Evolutionary conservation across 306 rosid genomes (phyloP).

Genomic region (Pyrus betulifolia): DNA sequence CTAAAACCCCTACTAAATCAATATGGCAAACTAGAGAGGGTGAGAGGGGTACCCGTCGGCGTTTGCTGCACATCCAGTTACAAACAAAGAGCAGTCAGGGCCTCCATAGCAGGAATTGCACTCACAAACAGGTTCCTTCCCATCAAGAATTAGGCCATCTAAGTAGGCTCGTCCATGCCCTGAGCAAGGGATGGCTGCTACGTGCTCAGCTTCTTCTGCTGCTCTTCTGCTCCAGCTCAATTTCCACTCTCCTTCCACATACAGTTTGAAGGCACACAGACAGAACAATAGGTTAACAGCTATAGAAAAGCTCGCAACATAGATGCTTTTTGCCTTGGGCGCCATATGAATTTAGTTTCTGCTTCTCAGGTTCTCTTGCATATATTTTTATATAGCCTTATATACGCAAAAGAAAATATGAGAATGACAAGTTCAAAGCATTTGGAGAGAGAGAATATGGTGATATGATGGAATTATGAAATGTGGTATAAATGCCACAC

Average conservation of each 20-base stretch:
- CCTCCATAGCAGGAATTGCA: constrained; percentile 46
- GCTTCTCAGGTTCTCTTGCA: background rate
- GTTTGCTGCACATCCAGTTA: constrained; percentile 24
- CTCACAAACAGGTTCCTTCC: constrained; percentile 32
- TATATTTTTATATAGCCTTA: background rate
- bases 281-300: constrained; percentile 8
- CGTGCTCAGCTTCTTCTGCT: constrained; percentile 35
- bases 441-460: too few species aligned
- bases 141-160: constrained; percentile 36
- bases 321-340: background rate
- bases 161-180: constrained; percentile 52
- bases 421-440: too few species aligned
- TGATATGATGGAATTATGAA: too few species aligned
- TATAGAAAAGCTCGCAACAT: constrained; percentile 1
- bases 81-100: constrained; percentile 23
- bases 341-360: background rate
- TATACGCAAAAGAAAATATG: too few species aligned
- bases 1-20: too few species aligned
- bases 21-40: background rate
- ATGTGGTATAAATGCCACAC: too few species aligned
- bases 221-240: constrained; percentile 34
- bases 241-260: background rate
- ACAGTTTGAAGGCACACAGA: background rate
- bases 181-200: constrained; percentile 38
- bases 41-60: constrained; percentile 25